A percentile compares a stretch with the other conserved stretches of the same genome.
phyloP scores from a whole-genome alignment of 2,329 filamentous ascomycete genomes.

The Colletotrichum kahawae region DNA sequence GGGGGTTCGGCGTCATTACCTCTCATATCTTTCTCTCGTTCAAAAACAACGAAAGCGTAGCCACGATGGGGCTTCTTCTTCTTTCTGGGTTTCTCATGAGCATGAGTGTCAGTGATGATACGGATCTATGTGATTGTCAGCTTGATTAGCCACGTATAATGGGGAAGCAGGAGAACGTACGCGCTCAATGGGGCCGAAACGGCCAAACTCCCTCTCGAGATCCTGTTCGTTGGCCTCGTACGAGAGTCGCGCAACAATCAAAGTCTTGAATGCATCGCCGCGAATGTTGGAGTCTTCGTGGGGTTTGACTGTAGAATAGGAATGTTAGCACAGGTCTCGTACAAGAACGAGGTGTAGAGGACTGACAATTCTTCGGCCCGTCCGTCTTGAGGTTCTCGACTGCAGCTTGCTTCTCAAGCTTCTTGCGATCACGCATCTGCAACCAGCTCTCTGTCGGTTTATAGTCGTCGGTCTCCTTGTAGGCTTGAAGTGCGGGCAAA shows the following conservation, averaged over 20 bases:
- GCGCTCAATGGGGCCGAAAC: slow-evolving; percentile 92
- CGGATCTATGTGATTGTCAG: slow-evolving; percentile 69
- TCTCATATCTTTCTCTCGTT: slow-evolving; percentile 99
- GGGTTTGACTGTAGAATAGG: slow-evolving; percentile 69
- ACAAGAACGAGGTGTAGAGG: neutral
- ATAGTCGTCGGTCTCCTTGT: slow-evolving; percentile 79
- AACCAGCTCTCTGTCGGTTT: slow-evolving; percentile 91
- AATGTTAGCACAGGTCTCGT: slow-evolving; percentile 23
- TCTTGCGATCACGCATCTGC: slow-evolving; percentile 82
- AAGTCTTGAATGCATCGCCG: slow-evolving; percentile 92
- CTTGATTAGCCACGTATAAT: neutral
- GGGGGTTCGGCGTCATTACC: slow-evolving; percentile 64
- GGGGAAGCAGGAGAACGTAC: slow-evolving; percentile 50
- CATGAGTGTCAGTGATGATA: slow-evolving; percentile 79
- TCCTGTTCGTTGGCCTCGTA: slow-evolving; percentile 91
- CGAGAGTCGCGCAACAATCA: slow-evolving; percentile 88
- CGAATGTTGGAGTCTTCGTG: slow-evolving; percentile 85
- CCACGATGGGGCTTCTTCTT: slow-evolving; percentile 84
- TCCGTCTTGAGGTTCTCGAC: slow-evolving; percentile 69
- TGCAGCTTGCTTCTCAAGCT: slow-evolving; percentile 76
- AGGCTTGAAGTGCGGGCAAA: slow-evolving; percentile 74
- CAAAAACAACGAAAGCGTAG: slow-evolving; percentile 96
- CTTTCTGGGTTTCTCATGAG: slow-evolving; percentile 72
- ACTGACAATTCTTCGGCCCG: slow-evolving; percentile 58
- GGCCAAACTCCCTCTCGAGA: slow-evolving; percentile 89